Evolutionary conservation across 345 rosid genomes (phyloP).

Genomic region (Populus tremula): DNA sequence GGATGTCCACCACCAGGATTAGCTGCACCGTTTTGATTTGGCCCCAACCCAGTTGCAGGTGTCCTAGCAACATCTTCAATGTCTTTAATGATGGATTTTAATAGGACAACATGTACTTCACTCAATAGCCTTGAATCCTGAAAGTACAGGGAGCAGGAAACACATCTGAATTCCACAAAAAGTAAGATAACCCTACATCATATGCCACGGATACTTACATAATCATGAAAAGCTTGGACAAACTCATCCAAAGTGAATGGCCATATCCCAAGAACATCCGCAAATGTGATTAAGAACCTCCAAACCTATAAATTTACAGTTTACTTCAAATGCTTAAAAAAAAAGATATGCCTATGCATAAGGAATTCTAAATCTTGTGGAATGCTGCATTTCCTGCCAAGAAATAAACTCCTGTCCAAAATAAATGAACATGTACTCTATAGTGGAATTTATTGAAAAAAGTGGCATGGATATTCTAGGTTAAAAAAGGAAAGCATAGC

Average conservation of each 20-base stretch:
- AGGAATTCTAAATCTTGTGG: not conserved
- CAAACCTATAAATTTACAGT: slow-evolving; percentile 54
- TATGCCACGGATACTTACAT: slow-evolving; percentile 40
- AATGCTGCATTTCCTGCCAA: not conserved
- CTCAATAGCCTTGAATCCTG: slow-evolving; percentile 81
- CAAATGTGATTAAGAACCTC: slow-evolving; percentile 80
- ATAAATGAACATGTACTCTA: not conserved
- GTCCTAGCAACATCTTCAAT: slow-evolving; percentile 75
- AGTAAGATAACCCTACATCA: not conserved
- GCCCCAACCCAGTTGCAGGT: slow-evolving; percentile 53
- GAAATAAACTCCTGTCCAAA: not conserved
- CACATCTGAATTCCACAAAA: slow-evolving; percentile 14
- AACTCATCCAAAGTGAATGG: slow-evolving; percentile 92
- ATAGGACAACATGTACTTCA: slow-evolving; percentile 75
- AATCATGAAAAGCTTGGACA: slow-evolving; percentile 85
- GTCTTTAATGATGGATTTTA: slow-evolving; percentile 71
- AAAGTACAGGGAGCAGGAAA: slow-evolving; percentile 17
- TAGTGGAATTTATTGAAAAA: not conserved
- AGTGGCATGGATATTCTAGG: not conserved
- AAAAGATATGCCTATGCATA: not conserved
- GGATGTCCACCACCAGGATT: slow-evolving; percentile 91
- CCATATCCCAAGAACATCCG: slow-evolving; percentile 84
- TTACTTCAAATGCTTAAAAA: slow-evolving; percentile 4
- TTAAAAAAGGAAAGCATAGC: not conserved
- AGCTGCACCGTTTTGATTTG: slow-evolving; percentile 56